Evolutionary conservation across 306 rosid species (phyloP).

Genomic region (Dryas octopetala): DNA sequence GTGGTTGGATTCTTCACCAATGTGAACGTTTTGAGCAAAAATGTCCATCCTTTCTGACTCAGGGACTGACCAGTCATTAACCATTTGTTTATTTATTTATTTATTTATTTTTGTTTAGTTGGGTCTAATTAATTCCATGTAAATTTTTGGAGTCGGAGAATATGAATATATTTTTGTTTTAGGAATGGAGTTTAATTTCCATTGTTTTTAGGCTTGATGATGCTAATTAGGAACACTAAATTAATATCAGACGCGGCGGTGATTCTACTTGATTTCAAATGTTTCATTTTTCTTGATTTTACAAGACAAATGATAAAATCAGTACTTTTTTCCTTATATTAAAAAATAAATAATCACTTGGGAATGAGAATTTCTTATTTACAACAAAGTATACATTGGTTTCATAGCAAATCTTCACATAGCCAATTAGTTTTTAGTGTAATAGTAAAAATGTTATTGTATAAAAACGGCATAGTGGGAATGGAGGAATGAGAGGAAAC

Average conservation of each 20-base stretch:
- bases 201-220: background rate
- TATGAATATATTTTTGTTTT: background rate
- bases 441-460: too few species aligned
- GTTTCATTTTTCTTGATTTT: background rate
- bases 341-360: too few species aligned
- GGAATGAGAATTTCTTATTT: too few species aligned
- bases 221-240: background rate
- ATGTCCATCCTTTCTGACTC: constrained; percentile 65
- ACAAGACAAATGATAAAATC: background rate
- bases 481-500: too few species aligned
- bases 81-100: background rate
- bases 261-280: background rate
- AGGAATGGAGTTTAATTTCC: background rate
- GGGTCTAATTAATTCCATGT: constrained; percentile 18
- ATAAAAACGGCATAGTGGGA: too few species aligned
- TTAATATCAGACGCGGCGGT: too few species aligned
- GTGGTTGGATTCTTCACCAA: constrained; percentile 73
- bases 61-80: background rate
- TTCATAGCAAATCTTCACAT: too few species aligned
- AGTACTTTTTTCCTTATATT: background rate
- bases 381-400: too few species aligned
- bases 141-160: constrained; percentile 14
- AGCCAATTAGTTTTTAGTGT: too few species aligned
- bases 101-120: background rate
- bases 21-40: constrained; percentile 58